Evolutionary conservation across 2,329 filamentous ascomycete genomes (phyloP).

Genomic region (Pseudomassariella vexata): DNA sequence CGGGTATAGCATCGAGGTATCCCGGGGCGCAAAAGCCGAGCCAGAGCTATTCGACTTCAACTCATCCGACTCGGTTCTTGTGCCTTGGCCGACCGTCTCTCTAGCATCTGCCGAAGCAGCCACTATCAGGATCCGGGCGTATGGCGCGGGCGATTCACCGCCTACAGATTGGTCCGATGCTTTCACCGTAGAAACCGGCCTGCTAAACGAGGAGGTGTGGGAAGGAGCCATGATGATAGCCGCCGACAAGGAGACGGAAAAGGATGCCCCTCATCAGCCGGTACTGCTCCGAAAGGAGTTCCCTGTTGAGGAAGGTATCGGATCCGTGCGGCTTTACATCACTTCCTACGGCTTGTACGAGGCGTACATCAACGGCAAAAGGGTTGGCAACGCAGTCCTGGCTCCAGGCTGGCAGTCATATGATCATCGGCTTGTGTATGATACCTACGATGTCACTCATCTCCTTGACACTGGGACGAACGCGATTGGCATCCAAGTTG

Average conservation of each 20-base stretch:
- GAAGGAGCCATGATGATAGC: conserved; percentile 20
- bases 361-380: conserved; percentile 38
- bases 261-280: background rate
- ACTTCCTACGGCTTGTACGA: conserved; percentile 40
- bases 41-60: conserved; percentile 20
- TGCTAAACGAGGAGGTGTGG: conserved; percentile 2
- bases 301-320: background rate
- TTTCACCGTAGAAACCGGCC: conserved; percentile 2
- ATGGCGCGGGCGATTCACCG: conserved; percentile 16
- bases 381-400: conserved; percentile 33
- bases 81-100: conserved; percentile 36
- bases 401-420: conserved; percentile 50
- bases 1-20: conserved; percentile 37
- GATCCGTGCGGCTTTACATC: conserved; percentile 33
- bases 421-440: conserved; percentile 41
- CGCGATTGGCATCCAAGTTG: conserved; percentile 38
- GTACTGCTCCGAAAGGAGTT: background rate
- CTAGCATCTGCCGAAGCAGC: conserved; percentile 26
- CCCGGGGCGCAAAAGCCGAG: conserved; percentile 9
- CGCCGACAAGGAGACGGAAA: conserved; percentile 1
- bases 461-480: conserved; percentile 32
- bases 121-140: conserved; percentile 26
- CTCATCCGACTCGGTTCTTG: conserved; percentile 31
- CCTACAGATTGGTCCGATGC: conserved; percentile 7
- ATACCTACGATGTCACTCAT: conserved; percentile 44